Conservation (phyloP, 2,329 filamentous ascomycete species). For the Phyllosticta citriasiana region DNA sequence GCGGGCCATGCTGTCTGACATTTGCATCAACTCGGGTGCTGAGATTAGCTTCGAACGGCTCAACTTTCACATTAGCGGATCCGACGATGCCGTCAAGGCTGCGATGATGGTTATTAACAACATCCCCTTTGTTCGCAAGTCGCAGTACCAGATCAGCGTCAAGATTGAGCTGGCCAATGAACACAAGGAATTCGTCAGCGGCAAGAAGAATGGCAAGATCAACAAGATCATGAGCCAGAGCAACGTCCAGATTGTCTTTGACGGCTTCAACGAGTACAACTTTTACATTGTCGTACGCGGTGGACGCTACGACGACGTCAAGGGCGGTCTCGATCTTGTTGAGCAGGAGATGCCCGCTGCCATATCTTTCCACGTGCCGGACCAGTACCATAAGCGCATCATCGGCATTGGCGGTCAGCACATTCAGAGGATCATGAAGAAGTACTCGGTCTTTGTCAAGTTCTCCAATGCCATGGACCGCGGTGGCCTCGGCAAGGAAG, state of each 20-base stretch:
- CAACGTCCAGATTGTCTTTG: conserved; percentile 98
- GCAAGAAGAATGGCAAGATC: conserved; percentile 99
- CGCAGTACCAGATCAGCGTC: conserved; percentile 86
- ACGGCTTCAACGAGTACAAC: conserved; percentile 99
- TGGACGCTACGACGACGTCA: conserved; percentile 84
- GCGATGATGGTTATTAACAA: conserved; percentile 92
- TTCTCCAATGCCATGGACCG: conserved; percentile 99
- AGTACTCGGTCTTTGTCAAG: conserved; percentile 98
- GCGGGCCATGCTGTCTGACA: conserved; percentile 83
- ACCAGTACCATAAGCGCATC: conserved; percentile 98
- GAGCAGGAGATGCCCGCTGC: conserved; percentile 99
- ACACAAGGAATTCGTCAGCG: conserved; percentile 98
- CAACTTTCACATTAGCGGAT: conserved; percentile 88
- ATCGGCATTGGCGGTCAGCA: conserved; percentile 98
- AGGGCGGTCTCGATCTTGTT: conserved; percentile 81
- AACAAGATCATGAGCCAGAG: conserved; percentile 99
- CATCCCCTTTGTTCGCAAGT: conserved; percentile 76
- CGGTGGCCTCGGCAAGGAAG: conserved; percentile 84
- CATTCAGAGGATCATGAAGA: conserved; percentile 99
- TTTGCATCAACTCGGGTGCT: conserved; percentile 91
- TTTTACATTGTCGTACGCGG: conserved; percentile 98
- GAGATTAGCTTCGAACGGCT: conserved; percentile 92
- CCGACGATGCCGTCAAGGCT: conserved; percentile 90
- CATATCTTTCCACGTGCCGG: conserved; percentile 97
- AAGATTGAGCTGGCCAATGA: conserved; percentile 99